Evolutionary conservation across 202 grass and related monocot species (phyloP), one percentile per base, ranked within the genome.

Genomic region (Elaeis oleifera): DNA sequence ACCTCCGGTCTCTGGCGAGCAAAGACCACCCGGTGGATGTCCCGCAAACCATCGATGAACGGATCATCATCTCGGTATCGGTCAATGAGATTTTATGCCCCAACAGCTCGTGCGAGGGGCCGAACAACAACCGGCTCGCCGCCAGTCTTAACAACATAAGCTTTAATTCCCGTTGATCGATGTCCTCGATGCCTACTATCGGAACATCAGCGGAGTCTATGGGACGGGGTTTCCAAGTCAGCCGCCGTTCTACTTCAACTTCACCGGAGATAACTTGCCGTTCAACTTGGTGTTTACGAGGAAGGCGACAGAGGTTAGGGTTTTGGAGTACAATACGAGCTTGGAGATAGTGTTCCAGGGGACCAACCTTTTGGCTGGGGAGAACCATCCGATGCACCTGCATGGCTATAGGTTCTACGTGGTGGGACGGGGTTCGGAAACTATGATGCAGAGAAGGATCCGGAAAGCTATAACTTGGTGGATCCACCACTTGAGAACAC

Each of bases 371-470:
- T 22, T 85, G 1, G 79, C 69, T 8, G 71, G 58, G 0, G 83
- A 91, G 77, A 84, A 52, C 71, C 88, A 91, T 63, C 88, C 88
- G 1, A 82, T 88, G 71, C 89, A 94, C 56, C 63, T 94, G 49
- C 89, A 94, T 54, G 89, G 84, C 0, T 76, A 44, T 60, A 68
- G 60, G 59, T 88, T 95, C 78, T 95, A 80, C 64, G 75, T 79
- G 1, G 75, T 94, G 5, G 87, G 87, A 15, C 36, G 50, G 16
- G 88, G 11, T 63, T 66, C 22, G 88, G 83, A 0, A 65, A 63
- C 32, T 86, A 75, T 17, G n/a, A 84, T 32, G 8, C 59, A 54
- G 18, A 5, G 25, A 79, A 29, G 18, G 81, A 81, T 24, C 74
- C 71, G 0, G 21, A 70, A 6, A 52, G 4, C 0, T 89, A 79